Evolutionary conservation across 495 filamentous ascomycete genomes (phyloP), one percentile per base, ranked within the genome.

Genomic region (Trichoderma gamsii): DNA sequence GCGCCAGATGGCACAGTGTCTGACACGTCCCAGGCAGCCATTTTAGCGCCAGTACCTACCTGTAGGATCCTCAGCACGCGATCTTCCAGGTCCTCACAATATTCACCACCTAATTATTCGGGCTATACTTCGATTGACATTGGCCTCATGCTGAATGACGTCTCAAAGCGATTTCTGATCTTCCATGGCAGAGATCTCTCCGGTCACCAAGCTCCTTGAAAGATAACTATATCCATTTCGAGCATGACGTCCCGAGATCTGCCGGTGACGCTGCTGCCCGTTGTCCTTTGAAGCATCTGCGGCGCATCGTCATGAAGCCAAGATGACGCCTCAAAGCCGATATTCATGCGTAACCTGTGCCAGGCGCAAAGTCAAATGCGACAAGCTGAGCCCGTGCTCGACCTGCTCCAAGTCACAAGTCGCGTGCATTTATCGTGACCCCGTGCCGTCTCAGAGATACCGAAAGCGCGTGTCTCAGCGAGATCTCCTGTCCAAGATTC

Each of bases 381-480:
- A 82, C 67, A 73, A 76, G 69, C 66, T 73, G 46, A 67, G 74
- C 29, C 77, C 75, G 27, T 83, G 80, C 68, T 76, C 77, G 11
- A 78, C 73, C 65, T 82, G 79, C 67, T 59, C 68, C 38, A 81
- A 74, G 70, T 70, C 73, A 41, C 43, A 68, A 13, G 70, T 70
- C 12, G 74, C 76, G 13, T 82, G 80, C 68, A 69, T 79, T 11
- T 81, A 78, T 51, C 71, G 71, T 15, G 71, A 73, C 65, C 79
- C 76, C 16, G 69, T 73, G 13, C 74, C 73, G 15, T 75, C 79
- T 4, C 75, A 73, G 63, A 75, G 76, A 43, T 78, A 76, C 67
- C 79, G 79, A 68, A 76, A 73, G 59, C 70, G 70, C n/a, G 69
- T 63, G 59, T 66, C 68, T 25, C 67, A 69, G 44, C 52, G 61